A percentile compares a stretch with the other conserved stretches of the same genome.
These are phyloP conservation scores for Colletotrichum nymphaeae DNA, from an alignment of 2,329 filamentous ascomycete species.

Conservation along the genomic window DNA sequence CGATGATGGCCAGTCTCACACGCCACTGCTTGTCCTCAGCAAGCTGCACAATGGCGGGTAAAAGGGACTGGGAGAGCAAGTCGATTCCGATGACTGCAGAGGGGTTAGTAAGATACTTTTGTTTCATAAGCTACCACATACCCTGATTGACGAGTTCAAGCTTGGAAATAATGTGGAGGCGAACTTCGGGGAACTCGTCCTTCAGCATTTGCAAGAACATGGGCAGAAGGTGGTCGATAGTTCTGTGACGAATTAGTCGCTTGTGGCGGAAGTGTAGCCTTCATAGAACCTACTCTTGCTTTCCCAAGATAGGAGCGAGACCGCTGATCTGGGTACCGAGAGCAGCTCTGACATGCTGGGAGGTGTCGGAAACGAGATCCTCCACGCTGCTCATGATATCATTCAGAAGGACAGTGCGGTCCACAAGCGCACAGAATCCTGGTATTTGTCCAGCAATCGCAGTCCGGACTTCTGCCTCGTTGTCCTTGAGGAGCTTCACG, in stretches of 20 bases:
- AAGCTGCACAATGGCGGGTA: constrained; percentile 96
- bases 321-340: constrained; percentile 97
- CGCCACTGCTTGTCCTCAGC: constrained; percentile 99
- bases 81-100: constrained; percentile 93
- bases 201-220: constrained; percentile 99
- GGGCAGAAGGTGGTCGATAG: constrained; percentile 93
- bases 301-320: constrained; percentile 94
- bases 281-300: constrained; percentile 86
- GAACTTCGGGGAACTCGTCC: constrained; percentile 98
- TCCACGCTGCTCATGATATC: constrained; percentile 98
- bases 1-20: constrained; percentile 96
- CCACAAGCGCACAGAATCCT: constrained; percentile 92
- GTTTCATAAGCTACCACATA: constrained; percentile 51
- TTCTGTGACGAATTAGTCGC: constrained; percentile 62
- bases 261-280: not conserved
- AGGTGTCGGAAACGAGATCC: constrained; percentile 94
- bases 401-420: constrained; percentile 87
- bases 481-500: constrained; percentile 97
- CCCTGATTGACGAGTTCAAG: constrained; percentile 97
- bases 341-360: constrained; percentile 95
- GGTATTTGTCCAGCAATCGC: constrained; percentile 98
- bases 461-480: constrained; percentile 95
- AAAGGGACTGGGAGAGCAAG: constrained; percentile 92
- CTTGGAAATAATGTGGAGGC: constrained; percentile 99
- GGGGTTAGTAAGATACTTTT: constrained; percentile 5